A percentile compares a stretch with the other conserved stretches of the same genome.
phyloP scores from a whole-genome alignment of 2,329 filamentous ascomycete genomes.

The Aspergillus floridensis region DNA sequence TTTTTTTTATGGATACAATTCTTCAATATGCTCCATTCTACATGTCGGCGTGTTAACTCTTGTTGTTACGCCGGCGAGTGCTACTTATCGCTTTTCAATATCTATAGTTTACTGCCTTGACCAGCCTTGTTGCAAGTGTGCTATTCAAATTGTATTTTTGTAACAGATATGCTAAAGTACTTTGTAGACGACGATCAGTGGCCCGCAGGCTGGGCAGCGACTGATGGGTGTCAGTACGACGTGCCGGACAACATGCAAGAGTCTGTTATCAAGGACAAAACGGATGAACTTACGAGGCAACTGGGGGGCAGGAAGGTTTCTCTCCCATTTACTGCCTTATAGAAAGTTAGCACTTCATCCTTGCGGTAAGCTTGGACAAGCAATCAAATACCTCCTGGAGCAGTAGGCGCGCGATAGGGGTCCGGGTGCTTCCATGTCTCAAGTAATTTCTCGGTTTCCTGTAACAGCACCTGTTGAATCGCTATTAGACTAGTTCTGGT shows the following conservation, averaged over 20 bases:
- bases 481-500: conserved; percentile 1
- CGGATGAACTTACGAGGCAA: conserved; percentile 68
- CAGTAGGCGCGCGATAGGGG: conserved; percentile 83
- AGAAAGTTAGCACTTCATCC: conserved; percentile 16
- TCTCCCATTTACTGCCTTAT: conserved; percentile 89
- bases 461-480: conserved; percentile 66
- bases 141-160: not conserved
- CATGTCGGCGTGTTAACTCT: not conserved
- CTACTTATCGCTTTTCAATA: too few species aligned
- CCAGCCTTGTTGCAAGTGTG: not conserved
- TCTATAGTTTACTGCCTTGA: not conserved
- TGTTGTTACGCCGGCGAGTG: too few species aligned
- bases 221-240: conserved; percentile 9
- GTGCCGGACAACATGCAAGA: not conserved
- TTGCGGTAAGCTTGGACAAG: not conserved
- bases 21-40: not conserved
- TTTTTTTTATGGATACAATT: conserved; percentile 28
- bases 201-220: conserved; percentile 11
- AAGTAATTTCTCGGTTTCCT: conserved; percentile 82
- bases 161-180: not conserved
- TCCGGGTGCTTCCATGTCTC: conserved; percentile 98
- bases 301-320: conserved; percentile 79
- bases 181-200: not conserved
- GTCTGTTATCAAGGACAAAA: not conserved
- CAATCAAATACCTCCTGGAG: conserved; percentile 74